phyloP scores from a whole-genome alignment of 2,329 filamentous ascomycete genomes.

The Talaromyces sp. region DNA sequence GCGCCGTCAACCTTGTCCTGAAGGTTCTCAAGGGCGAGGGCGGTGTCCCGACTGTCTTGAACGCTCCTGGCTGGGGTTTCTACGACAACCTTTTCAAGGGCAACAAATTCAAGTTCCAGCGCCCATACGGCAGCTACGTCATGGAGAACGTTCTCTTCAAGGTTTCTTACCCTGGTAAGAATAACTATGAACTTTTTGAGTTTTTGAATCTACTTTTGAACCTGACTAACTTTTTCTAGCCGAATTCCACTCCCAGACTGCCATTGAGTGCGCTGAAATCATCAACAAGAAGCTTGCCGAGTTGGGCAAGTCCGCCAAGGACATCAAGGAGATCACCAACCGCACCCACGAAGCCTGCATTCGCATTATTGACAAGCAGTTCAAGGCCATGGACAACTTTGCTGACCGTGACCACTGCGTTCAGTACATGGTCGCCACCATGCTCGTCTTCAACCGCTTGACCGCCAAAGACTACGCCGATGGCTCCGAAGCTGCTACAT shows the following conservation, averaged over 20 bases:
- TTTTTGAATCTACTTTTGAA: not conserved
- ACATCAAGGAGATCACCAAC: conserved; percentile 91
- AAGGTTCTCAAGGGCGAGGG: conserved; percentile 90
- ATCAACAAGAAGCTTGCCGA: conserved; percentile 77
- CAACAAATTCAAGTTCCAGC: conserved; percentile 93
- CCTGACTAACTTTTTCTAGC: conserved; percentile 41
- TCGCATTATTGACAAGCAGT: conserved; percentile 99
- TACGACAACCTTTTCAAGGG: conserved; percentile 98
- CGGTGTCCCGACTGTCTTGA: conserved; percentile 86
- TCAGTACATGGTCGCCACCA: conserved; percentile 97
- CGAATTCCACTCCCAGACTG: conserved; percentile 98
- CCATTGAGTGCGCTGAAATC: conserved; percentile 88
- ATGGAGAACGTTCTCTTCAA: conserved; percentile 99
- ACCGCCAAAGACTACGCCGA: conserved; percentile 92
- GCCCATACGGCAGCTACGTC: conserved; percentile 94
- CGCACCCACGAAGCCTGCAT: conserved; percentile 97
- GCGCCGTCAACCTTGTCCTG: conserved; percentile 82
- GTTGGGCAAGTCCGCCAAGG: conserved; percentile 82
- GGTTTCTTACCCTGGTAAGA: conserved; percentile 88
- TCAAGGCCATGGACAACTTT: conserved; percentile 99
- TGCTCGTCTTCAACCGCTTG: conserved; percentile 92
- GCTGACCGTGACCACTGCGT: conserved; percentile 99
- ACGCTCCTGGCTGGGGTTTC: conserved; percentile 92
- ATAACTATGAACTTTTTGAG: not conserved
- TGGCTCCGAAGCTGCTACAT: conserved; percentile 85